phyloP scores from a whole-genome alignment of 1,139 yeast genomes.

The Pichia sp. region DNA sequence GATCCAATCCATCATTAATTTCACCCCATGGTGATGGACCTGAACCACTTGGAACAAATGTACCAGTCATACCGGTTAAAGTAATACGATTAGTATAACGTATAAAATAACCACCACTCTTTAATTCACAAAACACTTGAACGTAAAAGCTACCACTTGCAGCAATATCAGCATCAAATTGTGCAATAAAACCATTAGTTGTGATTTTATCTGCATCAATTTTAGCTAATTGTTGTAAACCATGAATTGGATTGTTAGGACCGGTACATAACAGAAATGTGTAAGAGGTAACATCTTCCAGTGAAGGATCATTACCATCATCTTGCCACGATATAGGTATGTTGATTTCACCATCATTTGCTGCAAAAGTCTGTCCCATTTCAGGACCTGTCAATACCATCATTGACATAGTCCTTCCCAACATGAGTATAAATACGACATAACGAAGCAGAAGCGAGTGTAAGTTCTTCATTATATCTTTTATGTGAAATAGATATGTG shows the following conservation, averaged over 20 bases:
- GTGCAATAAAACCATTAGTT: slow-evolving; percentile 34
- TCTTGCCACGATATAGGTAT: slow-evolving; percentile 60
- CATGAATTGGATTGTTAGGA: slow-evolving; percentile 33
- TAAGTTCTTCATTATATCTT: background rate
- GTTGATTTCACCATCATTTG: slow-evolving; percentile 39
- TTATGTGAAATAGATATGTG: no score
- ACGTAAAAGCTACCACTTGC: slow-evolving; percentile 62
- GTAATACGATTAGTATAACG: slow-evolving; percentile 65
- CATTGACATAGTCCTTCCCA: slow-evolving; percentile 37
- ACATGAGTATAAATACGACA: slow-evolving; percentile 11
- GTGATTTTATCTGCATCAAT: slow-evolving; percentile 16
- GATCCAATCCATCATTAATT: slow-evolving; percentile 26
- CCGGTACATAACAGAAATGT: slow-evolving; percentile 67
- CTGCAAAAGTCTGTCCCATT: slow-evolving; percentile 43
- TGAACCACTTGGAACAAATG: slow-evolving; percentile 32
- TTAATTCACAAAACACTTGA: slow-evolving; percentile 50
- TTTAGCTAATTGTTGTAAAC: slow-evolving; percentile 12
- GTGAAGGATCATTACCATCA: slow-evolving; percentile 40
- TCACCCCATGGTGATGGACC: slow-evolving; percentile 41
- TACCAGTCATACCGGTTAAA: slow-evolving; percentile 65
- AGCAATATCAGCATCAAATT: slow-evolving; percentile 38
- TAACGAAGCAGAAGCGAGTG: slow-evolving; percentile 5
- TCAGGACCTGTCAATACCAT: slow-evolving; percentile 49
- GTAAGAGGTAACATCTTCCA: slow-evolving; percentile 38
- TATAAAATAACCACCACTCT: slow-evolving; percentile 50